These are phyloP conservation scores for Diaporthe caulivora DNA, from an alignment of 2,329 filamentous ascomycete species.

Conservation along the genomic window DNA sequence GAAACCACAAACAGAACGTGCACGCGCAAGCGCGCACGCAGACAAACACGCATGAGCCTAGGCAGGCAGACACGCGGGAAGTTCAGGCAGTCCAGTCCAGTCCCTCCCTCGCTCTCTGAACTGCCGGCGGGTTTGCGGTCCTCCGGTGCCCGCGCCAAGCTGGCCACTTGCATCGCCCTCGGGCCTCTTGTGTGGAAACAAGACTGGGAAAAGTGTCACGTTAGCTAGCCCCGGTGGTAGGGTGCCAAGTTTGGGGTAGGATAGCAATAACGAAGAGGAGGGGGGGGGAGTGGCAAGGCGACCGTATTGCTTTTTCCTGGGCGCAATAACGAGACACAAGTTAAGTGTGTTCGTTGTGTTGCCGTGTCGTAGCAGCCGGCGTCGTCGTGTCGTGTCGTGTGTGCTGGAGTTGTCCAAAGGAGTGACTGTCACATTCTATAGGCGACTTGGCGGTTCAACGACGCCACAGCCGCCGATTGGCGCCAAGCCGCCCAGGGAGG, in stretches of 20 bases:
- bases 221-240: not conserved
- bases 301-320: slow-evolving; percentile 20
- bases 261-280: not conserved
- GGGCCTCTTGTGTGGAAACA: not conserved
- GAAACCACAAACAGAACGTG: not conserved
- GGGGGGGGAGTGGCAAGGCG: not conserved
- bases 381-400: not conserved
- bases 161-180: slow-evolving; percentile 32
- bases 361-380: not conserved
- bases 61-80: not conserved
- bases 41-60: not conserved
- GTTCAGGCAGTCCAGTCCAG: too few relatives aligned
- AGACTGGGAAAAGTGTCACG: not conserved
- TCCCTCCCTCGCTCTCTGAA: not conserved
- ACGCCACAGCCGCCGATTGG: slow-evolving; percentile 32
- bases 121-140: slow-evolving; percentile 3
- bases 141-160: slow-evolving; percentile 27
- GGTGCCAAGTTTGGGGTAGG: not conserved
- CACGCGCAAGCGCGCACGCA: slow-evolving; percentile 1
- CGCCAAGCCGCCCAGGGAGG: slow-evolving; percentile 32
- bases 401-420: not conserved
- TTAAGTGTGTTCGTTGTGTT: slow-evolving; percentile 5
- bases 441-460: slow-evolving; percentile 33
- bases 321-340: slow-evolving; percentile 17
- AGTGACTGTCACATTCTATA: slow-evolving; percentile 17